These are phyloP conservation scores for Metschnikowia drakensbergensis DNA, from an alignment of 805 yeast species.

Conservation along the genomic window DNA sequence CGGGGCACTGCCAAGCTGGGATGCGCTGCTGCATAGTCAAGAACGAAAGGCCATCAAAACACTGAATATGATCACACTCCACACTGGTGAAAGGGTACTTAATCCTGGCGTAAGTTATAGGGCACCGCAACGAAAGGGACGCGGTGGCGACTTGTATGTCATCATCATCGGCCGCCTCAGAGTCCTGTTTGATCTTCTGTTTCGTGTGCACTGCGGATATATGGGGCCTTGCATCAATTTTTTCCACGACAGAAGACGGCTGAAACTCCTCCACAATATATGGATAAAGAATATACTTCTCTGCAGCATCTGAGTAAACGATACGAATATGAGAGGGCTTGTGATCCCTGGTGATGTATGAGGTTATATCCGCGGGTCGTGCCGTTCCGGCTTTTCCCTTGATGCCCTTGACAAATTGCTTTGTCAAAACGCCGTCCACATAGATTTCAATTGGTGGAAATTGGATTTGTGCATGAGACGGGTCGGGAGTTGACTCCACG, in stretches of 20 bases:
- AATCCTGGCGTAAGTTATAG: constrained; percentile 70
- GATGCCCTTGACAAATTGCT: constrained; percentile 51
- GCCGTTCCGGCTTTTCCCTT: constrained; percentile 77
- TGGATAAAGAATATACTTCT: constrained; percentile 48
- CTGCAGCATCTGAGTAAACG: constrained; percentile 55
- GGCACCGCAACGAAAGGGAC: constrained; percentile 69
- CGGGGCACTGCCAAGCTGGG: constrained; percentile 86
- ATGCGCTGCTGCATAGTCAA: constrained; percentile 72
- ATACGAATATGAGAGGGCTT: constrained; percentile 40
- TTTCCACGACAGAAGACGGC: constrained; percentile 21
- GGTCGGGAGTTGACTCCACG: constrained; percentile 27
- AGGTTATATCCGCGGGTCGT: constrained; percentile 75
- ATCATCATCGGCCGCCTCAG: constrained; percentile 53
- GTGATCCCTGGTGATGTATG: constrained; percentile 27
- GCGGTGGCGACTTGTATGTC: constrained; percentile 67
- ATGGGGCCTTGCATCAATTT: constrained; percentile 38
- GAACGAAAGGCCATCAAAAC: constrained; percentile 79
- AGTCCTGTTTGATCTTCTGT: constrained; percentile 38
- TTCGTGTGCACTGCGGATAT: constrained; percentile 51
- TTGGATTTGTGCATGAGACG: constrained; percentile 36
- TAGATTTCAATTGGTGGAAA: constrained; percentile 76
- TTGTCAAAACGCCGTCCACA: constrained; percentile 53
- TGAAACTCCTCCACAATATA: constrained; percentile 50
- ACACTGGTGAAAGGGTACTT: constrained; percentile 66
- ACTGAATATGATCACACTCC: constrained; percentile 75